Percentiles rank a stretch among this genome's conserved stretches.
These are phyloP conservation scores for Hibiscus trionum DNA, from an alignment of 345 rosid genomes.

Conservation along the genomic window DNA sequence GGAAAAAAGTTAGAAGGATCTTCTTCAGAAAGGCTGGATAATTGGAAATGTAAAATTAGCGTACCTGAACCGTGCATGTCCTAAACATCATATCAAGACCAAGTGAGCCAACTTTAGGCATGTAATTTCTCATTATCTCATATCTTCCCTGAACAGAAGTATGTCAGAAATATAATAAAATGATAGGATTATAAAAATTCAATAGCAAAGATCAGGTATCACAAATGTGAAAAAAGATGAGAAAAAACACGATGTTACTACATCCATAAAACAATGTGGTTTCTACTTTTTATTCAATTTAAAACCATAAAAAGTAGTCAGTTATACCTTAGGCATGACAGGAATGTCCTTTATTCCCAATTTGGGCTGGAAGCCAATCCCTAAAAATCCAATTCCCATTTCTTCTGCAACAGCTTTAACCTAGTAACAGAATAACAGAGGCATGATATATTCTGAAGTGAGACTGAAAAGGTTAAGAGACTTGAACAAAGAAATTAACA, in stretches of 20 bases:
- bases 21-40: background rate
- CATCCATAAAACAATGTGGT: background rate
- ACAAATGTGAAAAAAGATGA: background rate
- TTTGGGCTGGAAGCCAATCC: conserved; percentile 97
- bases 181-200: background rate
- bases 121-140: conserved; percentile 93
- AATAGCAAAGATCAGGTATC: background rate
- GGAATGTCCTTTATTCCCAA: conserved; percentile 85
- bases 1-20: conserved; percentile 1
- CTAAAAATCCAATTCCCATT: conserved; percentile 97
- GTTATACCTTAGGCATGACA: conserved; percentile 90
- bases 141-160: conserved; percentile 82
- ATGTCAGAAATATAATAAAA: conserved; percentile 20
- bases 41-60: conserved; percentile 17
- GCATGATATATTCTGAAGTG: background rate
- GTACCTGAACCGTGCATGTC: conserved; percentile 97
- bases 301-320: background rate
- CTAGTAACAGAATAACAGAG: conserved; percentile 25
- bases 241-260: background rate
- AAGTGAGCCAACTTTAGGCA: conserved; percentile 95
- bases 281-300: background rate
- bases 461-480: background rate
- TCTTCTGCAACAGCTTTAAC: conserved; percentile 99
- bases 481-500: background rate
- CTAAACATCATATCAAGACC: conserved; percentile 99